Conservation (phyloP, 2,329 filamentous ascomycete species). For the Dactylellina cionopaga region DNA sequence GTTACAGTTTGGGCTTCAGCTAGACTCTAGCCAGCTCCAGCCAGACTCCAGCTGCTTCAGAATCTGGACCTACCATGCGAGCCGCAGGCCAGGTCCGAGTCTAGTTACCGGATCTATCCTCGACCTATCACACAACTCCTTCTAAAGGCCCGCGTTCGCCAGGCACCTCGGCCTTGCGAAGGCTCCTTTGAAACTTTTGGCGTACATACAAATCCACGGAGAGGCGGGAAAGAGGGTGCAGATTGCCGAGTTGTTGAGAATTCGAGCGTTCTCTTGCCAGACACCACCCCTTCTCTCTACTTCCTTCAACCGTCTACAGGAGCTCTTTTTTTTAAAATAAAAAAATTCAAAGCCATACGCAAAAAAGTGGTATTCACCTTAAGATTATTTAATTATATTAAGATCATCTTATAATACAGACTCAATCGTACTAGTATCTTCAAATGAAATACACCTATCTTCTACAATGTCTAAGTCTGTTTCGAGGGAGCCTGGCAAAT, state of each 20-base stretch:
- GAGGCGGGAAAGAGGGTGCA: not conserved
- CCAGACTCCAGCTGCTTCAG: constrained; percentile 28
- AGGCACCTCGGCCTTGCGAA: not conserved
- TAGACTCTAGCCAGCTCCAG: constrained; percentile 4
- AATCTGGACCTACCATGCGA: constrained; percentile 45
- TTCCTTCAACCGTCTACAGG: not conserved
- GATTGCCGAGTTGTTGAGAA: no score
- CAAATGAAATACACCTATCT: no score
- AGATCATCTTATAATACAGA: no score
- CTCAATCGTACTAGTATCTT: no score
- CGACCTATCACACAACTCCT: not conserved
- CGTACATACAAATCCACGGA: constrained; percentile 18
- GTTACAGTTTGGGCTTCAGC: no score
- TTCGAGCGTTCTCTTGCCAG: not conserved
- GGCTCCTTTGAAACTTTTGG: not conserved
- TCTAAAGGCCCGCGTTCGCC: not conserved
- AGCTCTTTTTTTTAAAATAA: not conserved
- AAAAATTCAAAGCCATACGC: no score
- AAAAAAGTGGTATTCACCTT: no score
- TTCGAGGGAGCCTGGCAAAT: no score
- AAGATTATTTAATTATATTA: no score
- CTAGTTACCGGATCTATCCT: constrained; percentile 31
- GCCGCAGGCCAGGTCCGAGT: constrained; percentile 33
- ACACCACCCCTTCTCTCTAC: not conserved
- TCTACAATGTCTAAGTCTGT: no score